Evolutionary conservation across 2,329 filamentous ascomycete species (phyloP).

Genomic region (Hypoxylon sp.): DNA sequence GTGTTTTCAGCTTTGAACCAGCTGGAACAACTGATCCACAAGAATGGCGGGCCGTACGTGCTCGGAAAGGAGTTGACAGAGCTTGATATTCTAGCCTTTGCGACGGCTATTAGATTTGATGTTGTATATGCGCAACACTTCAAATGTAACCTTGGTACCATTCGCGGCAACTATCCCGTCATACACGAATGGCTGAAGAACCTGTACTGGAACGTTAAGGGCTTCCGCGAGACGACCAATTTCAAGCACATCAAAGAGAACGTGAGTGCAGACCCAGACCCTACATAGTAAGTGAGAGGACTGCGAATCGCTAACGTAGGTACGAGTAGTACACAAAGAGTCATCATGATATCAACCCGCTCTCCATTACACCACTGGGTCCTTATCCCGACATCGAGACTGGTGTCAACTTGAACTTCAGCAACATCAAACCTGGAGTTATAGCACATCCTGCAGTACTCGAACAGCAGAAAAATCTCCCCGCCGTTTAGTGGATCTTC

Average conservation of each 20-base stretch:
- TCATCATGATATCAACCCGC: constrained; percentile 72
- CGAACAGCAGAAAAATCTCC: constrained; percentile 52
- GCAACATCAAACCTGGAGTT: constrained; percentile 63
- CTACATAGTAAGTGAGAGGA: background rate
- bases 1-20: constrained; percentile 74
- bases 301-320: constrained; percentile 8
- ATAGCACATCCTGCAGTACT: constrained; percentile 61
- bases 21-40: constrained; percentile 63
- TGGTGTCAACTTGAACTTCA: constrained; percentile 65
- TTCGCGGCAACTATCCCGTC: constrained; percentile 72
- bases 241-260: constrained; percentile 80
- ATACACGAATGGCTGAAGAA: constrained; percentile 73
- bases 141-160: constrained; percentile 74
- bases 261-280: constrained; percentile 36
- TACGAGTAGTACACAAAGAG: constrained; percentile 64
- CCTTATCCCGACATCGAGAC: constrained; percentile 72
- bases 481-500: constrained; percentile 22
- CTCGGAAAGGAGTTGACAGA: constrained; percentile 71
- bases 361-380: constrained; percentile 73
- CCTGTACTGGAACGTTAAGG: constrained; percentile 70
- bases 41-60: constrained; percentile 65
- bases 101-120: constrained; percentile 73
- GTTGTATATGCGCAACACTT: constrained; percentile 76
- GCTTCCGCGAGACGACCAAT: constrained; percentile 72
- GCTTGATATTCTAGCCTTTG: constrained; percentile 70